Conservation (phyloP, 2,329 filamentous ascomycete species). For the Trichoderma cornu-damae region DNA sequence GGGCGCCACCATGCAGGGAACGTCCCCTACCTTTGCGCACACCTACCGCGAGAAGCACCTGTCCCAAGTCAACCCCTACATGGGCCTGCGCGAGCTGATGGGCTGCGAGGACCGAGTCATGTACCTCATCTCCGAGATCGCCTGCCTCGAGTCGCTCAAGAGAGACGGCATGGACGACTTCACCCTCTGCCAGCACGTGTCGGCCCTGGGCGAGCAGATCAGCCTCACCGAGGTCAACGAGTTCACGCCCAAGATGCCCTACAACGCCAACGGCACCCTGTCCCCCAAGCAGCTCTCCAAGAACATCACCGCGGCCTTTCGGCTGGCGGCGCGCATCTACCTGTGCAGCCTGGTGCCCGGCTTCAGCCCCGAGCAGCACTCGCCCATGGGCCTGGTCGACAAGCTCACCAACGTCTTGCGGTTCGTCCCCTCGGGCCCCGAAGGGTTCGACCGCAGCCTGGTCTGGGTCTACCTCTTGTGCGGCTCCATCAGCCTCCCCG, state of each 20-base stretch:
- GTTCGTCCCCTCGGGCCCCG: slow-evolving; percentile 73
- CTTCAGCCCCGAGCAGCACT: slow-evolving; percentile 68
- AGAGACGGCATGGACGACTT: slow-evolving; percentile 77
- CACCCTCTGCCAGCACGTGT: slow-evolving; percentile 81
- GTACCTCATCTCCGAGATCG: slow-evolving; percentile 97
- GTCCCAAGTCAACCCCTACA: slow-evolving; percentile 53
- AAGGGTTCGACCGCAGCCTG: slow-evolving; percentile 83
- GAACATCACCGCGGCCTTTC: slow-evolving; percentile 89
- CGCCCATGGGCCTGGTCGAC: slow-evolving; percentile 70
- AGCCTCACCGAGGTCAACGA: slow-evolving; percentile 68
- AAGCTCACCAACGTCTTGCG: slow-evolving; percentile 72
- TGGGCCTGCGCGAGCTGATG: slow-evolving; percentile 88
- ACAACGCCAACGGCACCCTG: slow-evolving; percentile 66
- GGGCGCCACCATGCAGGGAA: slow-evolving; percentile 84
- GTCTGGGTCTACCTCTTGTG: slow-evolving; percentile 91
- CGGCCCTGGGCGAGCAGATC: slow-evolving; percentile 81
- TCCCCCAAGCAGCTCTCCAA: slow-evolving; percentile 76
- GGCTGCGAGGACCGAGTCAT: slow-evolving; percentile 96
- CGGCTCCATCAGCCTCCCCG: slow-evolving; percentile 68
- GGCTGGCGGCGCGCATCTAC: slow-evolving; percentile 88
- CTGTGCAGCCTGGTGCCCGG: slow-evolving; percentile 93
- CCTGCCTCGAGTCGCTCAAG: slow-evolving; percentile 89
- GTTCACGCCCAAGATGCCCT: slow-evolving; percentile 54
- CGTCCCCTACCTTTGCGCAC: slow-evolving; percentile 82
- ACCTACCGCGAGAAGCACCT: slow-evolving; percentile 95